phyloP scores from a whole-genome alignment of 371 early-diverging fungal species.

The Syncephalastrum sp. region DNA sequence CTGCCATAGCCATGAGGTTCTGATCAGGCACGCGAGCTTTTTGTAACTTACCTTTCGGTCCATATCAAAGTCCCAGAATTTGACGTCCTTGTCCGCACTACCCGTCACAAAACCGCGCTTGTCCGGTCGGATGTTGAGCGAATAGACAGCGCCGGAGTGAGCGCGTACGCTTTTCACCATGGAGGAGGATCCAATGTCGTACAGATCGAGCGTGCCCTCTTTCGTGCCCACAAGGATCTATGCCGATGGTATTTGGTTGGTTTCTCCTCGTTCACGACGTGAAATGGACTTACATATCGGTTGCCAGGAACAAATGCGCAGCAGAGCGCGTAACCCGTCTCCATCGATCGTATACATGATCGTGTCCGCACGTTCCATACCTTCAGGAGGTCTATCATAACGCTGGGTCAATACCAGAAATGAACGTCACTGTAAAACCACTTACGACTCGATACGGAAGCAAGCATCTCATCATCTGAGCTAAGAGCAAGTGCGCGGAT shows the following conservation, averaged over 20 bases:
- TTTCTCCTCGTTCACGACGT: not conserved
- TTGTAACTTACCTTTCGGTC: constrained; percentile 10
- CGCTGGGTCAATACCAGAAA: constrained; percentile 79
- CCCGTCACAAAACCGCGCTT: constrained; percentile 89
- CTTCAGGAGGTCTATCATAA: constrained; percentile 62
- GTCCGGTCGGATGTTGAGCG: constrained; percentile 86
- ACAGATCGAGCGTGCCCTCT: constrained; percentile 84
- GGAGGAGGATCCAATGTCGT: constrained; percentile 80
- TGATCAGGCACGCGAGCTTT: not conserved
- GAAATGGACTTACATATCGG: constrained; percentile 57
- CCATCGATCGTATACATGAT: constrained; percentile 83
- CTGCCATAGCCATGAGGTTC: not conserved
- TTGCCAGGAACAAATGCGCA: constrained; percentile 91
- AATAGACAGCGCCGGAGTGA: constrained; percentile 88
- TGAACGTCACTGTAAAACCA: constrained; percentile 52
- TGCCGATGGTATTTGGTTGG: not conserved
- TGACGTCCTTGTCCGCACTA: constrained; percentile 92
- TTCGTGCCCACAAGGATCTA: constrained; percentile 90
- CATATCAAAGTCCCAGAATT: constrained; percentile 93
- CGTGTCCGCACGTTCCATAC: constrained; percentile 87
- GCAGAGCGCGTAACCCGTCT: constrained; percentile 84
- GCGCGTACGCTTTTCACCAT: constrained; percentile 84
- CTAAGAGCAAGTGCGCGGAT: constrained; percentile 84
- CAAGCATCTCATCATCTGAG: constrained; percentile 83
- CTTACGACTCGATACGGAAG: constrained; percentile 76